These are phyloP conservation scores for Backusella luteola DNA, from an alignment of 192 early-diverging fungal genomes.

Conservation along the genomic window DNA sequence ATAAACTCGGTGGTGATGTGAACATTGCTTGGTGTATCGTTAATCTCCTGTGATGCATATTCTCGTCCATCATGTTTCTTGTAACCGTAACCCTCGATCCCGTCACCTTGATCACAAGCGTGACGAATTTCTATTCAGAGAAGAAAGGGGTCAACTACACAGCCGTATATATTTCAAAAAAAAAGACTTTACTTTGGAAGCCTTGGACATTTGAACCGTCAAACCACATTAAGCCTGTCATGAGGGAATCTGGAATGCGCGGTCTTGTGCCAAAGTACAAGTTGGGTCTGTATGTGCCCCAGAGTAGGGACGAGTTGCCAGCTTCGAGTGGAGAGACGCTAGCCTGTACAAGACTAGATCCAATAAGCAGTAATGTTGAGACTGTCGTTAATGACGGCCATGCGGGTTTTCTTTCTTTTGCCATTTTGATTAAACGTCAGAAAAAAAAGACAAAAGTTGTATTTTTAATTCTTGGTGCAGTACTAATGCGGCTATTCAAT, in stretches of 20 bases:
- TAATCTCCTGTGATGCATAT: slow-evolving; percentile 75
- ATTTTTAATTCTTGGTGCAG: neutral
- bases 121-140: slow-evolving; percentile 70
- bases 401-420: neutral
- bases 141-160: neutral
- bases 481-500: neutral
- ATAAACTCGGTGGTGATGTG: slow-evolving; percentile 72
- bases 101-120: slow-evolving; percentile 87
- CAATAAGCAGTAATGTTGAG: neutral
- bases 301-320: slow-evolving; percentile 54
- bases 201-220: slow-evolving; percentile 58
- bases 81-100: slow-evolving; percentile 81
- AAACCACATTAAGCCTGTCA: slow-evolving; percentile 95
- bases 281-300: slow-evolving; percentile 92
- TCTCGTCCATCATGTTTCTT: slow-evolving; percentile 80
- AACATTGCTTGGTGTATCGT: slow-evolving; percentile 65
- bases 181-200: slow-evolving; percentile 40
- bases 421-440: neutral
- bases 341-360: neutral
- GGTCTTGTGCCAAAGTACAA: slow-evolving; percentile 92
- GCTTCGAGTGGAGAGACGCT: slow-evolving; percentile 3
- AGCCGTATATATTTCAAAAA: neutral
- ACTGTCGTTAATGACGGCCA: neutral
- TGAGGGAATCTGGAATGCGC: slow-evolving; percentile 69
- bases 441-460: neutral